Evolutionary conservation across 2,329 filamentous ascomycete genomes (phyloP).

Genomic region (Aureobasidium subglaciale): DNA sequence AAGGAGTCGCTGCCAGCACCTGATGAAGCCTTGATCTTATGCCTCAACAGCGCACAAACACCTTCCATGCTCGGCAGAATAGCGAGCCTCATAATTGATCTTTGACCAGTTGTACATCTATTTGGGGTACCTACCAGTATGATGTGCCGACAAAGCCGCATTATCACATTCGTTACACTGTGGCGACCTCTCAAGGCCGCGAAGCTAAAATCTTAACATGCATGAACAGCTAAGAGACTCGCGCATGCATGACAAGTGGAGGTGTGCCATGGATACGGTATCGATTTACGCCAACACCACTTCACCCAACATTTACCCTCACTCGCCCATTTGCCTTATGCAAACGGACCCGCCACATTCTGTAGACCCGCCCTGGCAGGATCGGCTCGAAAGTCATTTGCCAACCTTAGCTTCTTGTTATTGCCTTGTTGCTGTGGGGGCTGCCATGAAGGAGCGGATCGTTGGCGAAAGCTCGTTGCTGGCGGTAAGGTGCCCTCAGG

Average conservation of each 20-base stretch:
- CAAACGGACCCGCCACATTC: constrained; percentile 4
- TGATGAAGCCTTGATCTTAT: background rate
- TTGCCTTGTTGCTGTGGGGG: background rate
- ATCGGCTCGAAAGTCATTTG: constrained; percentile 5
- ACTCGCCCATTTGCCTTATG: background rate
- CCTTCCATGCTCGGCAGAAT: background rate
- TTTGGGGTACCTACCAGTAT: background rate
- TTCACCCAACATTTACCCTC: background rate
- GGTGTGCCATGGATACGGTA: constrained; percentile 9
- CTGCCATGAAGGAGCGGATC: constrained; percentile 3
- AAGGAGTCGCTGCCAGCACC: background rate
- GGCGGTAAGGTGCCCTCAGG: background rate
- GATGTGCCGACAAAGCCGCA: background rate
- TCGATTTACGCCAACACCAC: background rate
- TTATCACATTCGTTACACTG: background rate
- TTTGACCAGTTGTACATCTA: background rate
- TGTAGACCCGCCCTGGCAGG: background rate
- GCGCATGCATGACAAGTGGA: constrained; percentile 6
- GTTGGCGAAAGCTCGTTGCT: background rate
- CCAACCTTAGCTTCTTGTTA: constrained; percentile 9
- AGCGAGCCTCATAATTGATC: background rate
- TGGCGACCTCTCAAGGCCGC: background rate
- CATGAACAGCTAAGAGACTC: constrained; percentile 10
- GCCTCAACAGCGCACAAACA: background rate
- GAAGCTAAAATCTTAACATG: constrained; percentile 2